phyloP scores from a whole-genome alignment of 2,329 filamentous ascomycete species.

The Talaromyces sp. region DNA sequence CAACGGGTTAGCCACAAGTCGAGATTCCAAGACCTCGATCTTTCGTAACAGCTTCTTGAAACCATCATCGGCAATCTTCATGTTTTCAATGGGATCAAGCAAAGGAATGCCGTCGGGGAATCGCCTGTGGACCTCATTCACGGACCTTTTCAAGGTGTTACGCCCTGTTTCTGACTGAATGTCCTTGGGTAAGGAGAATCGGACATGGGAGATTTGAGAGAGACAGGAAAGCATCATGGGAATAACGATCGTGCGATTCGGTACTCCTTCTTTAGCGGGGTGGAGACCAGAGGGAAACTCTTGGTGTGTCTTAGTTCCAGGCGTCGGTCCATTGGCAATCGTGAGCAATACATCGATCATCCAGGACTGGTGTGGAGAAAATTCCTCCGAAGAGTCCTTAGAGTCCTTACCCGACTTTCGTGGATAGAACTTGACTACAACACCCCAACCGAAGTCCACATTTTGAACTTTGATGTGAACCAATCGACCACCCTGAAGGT shows the following conservation, averaged over 20 bases:
- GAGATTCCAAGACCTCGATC: slow-evolving; percentile 94
- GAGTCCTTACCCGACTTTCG: slow-evolving; percentile 68
- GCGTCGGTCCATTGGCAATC: slow-evolving; percentile 57
- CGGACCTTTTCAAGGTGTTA: slow-evolving; percentile 66
- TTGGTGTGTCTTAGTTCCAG: slow-evolving; percentile 60
- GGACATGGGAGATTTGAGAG: slow-evolving; percentile 79
- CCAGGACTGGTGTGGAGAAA: slow-evolving; percentile 73
- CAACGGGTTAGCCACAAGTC: slow-evolving; percentile 82
- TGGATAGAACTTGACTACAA: slow-evolving; percentile 72
- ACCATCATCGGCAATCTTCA: slow-evolving; percentile 87
- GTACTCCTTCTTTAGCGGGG: slow-evolving; percentile 64
- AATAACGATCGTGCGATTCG: slow-evolving; percentile 76
- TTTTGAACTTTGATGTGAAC: slow-evolving; percentile 81
- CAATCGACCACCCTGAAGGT: slow-evolving; percentile 83
- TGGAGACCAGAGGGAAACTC: slow-evolving; percentile 67
- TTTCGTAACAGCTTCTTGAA: slow-evolving; percentile 92
- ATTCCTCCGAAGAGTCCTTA: slow-evolving; percentile 68
- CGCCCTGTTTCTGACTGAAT: slow-evolving; percentile 69
- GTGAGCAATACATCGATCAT: slow-evolving; percentile 79
- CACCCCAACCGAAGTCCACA: slow-evolving; percentile 91
- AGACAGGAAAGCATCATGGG: slow-evolving; percentile 85
- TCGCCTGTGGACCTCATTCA: slow-evolving; percentile 79
- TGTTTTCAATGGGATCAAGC: slow-evolving; percentile 92
- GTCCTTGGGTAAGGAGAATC: slow-evolving; percentile 80
- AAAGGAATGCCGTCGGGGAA: slow-evolving; percentile 91